Evolutionary conservation across 148 eudicot genomes (phyloP).

Genomic region (Cornus florida): DNA sequence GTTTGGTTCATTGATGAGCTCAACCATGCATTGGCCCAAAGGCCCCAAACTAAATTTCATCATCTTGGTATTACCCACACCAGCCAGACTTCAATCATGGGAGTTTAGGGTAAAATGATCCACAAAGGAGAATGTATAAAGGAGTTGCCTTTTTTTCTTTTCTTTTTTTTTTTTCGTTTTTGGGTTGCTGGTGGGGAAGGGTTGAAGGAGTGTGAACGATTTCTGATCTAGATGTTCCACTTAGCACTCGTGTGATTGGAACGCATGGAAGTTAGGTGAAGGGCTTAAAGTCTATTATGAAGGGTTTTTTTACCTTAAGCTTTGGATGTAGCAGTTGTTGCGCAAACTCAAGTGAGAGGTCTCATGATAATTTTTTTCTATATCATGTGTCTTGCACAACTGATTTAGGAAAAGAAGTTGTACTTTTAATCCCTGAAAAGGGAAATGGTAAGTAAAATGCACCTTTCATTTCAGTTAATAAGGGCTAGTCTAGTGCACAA

Average conservation of each 20-base stretch:
- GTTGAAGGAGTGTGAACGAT: background rate
- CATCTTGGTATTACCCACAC: no score
- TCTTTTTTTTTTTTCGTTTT: no score
- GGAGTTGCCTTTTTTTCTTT: background rate
- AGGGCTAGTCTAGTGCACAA: no score
- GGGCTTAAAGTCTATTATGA: no score
- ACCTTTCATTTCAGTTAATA: background rate
- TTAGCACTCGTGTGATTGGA: constrained; percentile 12
- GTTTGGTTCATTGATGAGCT: background rate
- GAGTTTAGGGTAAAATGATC: background rate
- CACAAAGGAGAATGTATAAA: no score
- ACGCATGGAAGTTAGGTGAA: background rate
- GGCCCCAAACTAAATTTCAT: no score
- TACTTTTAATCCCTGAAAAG: background rate
- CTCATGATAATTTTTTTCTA: background rate
- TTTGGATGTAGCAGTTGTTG: no score
- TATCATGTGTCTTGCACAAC: background rate
- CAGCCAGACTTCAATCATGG: background rate
- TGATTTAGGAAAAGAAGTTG: background rate
- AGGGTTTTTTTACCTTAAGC: no score
- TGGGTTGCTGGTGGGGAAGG: no score
- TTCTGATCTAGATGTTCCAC: background rate
- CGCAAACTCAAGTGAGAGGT: background rate
- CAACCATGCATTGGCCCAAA: background rate
- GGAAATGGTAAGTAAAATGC: background rate